Conservation (phyloP, 192 early-diverging fungal genomes). For the Rhizophlyctis rosea region DNA sequence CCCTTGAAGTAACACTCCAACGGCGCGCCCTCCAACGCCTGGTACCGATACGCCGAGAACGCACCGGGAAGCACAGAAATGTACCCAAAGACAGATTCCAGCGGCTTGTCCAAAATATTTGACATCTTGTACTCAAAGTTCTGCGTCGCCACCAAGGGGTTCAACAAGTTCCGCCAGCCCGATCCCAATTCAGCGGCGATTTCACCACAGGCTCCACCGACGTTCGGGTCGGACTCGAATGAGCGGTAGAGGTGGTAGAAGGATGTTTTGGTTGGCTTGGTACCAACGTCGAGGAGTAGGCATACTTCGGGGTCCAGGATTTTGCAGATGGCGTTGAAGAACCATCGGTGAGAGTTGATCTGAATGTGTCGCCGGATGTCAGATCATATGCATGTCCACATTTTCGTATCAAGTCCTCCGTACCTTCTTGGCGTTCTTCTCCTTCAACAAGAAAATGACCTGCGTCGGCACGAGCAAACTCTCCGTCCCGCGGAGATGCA, state of each 20-base stretch:
- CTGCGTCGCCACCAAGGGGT: constrained; percentile 72
- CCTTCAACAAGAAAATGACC: constrained; percentile 53
- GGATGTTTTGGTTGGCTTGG: constrained; percentile 59
- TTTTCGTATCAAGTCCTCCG: neutral
- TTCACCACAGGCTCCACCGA: constrained; percentile 79
- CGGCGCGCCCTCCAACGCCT: constrained; percentile 59
- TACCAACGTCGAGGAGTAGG: constrained; percentile 73
- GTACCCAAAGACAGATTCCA: constrained; percentile 72
- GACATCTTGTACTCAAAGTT: constrained; percentile 89
- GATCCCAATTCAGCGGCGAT: constrained; percentile 59
- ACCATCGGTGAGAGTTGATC: constrained; percentile 68
- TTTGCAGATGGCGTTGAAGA: constrained; percentile 71
- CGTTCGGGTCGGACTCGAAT: constrained; percentile 63
- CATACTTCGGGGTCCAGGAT: constrained; percentile 64
- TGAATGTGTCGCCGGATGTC: neutral
- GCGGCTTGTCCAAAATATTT: constrained; percentile 76
- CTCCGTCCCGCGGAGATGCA: constrained; percentile 21
- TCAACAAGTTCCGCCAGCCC: constrained; percentile 61
- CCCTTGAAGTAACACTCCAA: constrained; percentile 70
- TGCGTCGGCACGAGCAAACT: constrained; percentile 39
- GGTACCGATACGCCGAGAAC: constrained; percentile 73
- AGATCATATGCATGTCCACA: neutral
- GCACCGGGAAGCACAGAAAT: constrained; percentile 81
- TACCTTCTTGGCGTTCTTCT: constrained; percentile 60
- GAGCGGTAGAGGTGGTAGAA: constrained; percentile 48